phyloP scores from a whole-genome alignment of 805 yeast species.

The Hanseniaspora taiwanica region DNA sequence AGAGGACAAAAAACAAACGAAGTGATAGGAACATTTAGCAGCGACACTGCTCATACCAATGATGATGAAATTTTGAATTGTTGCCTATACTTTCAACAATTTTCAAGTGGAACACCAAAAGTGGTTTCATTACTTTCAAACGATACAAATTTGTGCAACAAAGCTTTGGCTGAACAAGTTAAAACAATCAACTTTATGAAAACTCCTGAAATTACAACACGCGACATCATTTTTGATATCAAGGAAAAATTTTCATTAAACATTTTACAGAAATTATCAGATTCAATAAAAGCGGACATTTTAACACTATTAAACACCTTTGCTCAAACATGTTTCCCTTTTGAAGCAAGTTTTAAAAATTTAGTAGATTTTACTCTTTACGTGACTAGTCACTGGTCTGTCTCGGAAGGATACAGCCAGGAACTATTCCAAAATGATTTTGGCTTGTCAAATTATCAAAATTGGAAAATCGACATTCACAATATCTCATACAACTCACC shows the following conservation, averaged over 20 bases:
- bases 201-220: constrained; percentile 5
- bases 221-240: not conserved
- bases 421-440: not conserved
- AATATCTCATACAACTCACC: too few relatives aligned
- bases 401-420: not conserved
- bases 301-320: not conserved
- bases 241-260: not conserved
- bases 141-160: constrained; percentile 71
- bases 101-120: constrained; percentile 20
- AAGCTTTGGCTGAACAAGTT: constrained; percentile 55
- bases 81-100: constrained; percentile 46
- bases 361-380: not conserved
- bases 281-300: not conserved
- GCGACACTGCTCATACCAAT: constrained; percentile 28
- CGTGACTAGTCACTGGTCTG: not conserved
- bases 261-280: not conserved
- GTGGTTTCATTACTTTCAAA: constrained; percentile 48
- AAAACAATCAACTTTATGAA: constrained; percentile 41
- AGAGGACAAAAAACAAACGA: not conserved
- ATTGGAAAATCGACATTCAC: not conserved
- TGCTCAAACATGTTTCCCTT: not conserved
- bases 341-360: not conserved
- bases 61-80: constrained; percentile 86
- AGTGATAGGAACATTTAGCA: constrained; percentile 14
- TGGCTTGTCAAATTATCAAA: not conserved